phyloP scores from a whole-genome alignment of 371 early-diverging fungal species.

The Rhizopus microsporus region DNA sequence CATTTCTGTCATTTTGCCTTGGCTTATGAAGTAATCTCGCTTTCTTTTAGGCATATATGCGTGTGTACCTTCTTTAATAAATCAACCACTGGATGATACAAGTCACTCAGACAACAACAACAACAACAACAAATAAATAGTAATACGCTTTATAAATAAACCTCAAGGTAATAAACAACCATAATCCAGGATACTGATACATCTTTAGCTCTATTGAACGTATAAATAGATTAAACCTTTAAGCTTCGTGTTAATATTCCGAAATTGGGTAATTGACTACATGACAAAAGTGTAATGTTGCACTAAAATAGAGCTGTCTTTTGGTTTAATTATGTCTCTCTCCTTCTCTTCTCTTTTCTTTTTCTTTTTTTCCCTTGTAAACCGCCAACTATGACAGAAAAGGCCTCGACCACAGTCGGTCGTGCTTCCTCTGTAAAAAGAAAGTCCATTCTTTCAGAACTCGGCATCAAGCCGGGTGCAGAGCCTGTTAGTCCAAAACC shows the following conservation, averaged over 20 bases:
- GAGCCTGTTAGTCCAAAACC: constrained; percentile 9
- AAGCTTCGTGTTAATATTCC: constrained; percentile 15
- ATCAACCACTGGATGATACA: too few species aligned
- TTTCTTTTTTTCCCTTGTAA: constrained; percentile 11
- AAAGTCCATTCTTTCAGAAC: constrained; percentile 36
- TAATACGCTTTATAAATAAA: too few species aligned
- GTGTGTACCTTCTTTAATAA: too few species aligned
- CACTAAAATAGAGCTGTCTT: constrained; percentile 17
- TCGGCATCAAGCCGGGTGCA: constrained; percentile 37
- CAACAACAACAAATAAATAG: too few species aligned
- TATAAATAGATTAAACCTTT: neutral
- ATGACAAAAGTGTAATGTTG: constrained; percentile 13
- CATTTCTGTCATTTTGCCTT: too few species aligned
- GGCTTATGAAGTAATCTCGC: too few species aligned
- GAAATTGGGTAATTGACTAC: constrained; percentile 13
- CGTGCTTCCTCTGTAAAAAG: constrained; percentile 24
- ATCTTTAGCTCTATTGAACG: too few species aligned
- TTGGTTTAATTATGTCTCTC: constrained; percentile 5
- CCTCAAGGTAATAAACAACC: too few species aligned
- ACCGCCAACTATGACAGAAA: constrained; percentile 14
- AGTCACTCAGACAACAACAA: too few species aligned
- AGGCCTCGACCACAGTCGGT: constrained; percentile 8
- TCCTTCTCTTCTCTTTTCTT: constrained; percentile 2
- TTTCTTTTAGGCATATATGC: too few species aligned
- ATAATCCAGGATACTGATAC: too few species aligned